Percentiles rank a stretch among this genome's conserved stretches.
These are phyloP conservation scores for Asterionellopsis glacialis DNA, from an alignment of 108 stramenopile species.

Conservation along the genomic window DNA sequence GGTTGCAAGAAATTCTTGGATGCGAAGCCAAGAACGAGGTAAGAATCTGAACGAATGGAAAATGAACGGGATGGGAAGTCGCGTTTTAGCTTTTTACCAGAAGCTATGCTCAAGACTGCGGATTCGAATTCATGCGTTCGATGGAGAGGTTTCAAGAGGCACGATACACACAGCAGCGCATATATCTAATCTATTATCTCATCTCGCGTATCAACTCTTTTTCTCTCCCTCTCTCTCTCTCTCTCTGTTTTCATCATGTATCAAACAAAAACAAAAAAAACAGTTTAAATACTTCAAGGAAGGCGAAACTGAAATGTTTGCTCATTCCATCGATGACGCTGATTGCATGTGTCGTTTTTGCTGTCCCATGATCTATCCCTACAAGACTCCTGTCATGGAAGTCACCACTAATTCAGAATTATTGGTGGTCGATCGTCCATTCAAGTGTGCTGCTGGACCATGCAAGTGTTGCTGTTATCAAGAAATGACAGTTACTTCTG, in stretches of 20 bases:
- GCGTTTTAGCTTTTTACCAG: neutral
- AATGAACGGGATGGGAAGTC: neutral
- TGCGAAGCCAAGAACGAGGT: conserved; percentile 63
- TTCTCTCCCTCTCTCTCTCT: too few species aligned
- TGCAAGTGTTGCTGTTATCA: neutral
- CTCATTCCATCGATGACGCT: conserved; percentile 49
- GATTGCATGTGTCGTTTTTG: conserved; percentile 53
- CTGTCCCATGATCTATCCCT: conserved; percentile 49
- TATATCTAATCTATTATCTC: too few species aligned
- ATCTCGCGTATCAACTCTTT: too few species aligned
- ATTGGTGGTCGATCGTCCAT: conserved; percentile 17
- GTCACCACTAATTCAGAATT: conserved; percentile 11
- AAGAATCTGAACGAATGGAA: neutral
- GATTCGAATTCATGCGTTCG: too few species aligned
- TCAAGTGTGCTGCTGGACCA: neutral
- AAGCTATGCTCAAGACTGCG: too few species aligned
- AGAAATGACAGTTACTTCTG: conserved; percentile 6
- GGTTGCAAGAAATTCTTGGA: conserved; percentile 35
- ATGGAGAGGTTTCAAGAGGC: too few species aligned
- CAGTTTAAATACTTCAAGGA: conserved; percentile 38
- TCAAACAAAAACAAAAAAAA: too few species aligned
- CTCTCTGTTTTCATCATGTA: too few species aligned
- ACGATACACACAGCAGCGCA: too few species aligned
- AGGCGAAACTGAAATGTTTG: conserved; percentile 38
- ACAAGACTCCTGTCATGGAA: conserved; percentile 41